Base-by-base conservation (phyloP, 1,284 basidiomycete genomes). In the Sporisorium exsertum region DNA sequence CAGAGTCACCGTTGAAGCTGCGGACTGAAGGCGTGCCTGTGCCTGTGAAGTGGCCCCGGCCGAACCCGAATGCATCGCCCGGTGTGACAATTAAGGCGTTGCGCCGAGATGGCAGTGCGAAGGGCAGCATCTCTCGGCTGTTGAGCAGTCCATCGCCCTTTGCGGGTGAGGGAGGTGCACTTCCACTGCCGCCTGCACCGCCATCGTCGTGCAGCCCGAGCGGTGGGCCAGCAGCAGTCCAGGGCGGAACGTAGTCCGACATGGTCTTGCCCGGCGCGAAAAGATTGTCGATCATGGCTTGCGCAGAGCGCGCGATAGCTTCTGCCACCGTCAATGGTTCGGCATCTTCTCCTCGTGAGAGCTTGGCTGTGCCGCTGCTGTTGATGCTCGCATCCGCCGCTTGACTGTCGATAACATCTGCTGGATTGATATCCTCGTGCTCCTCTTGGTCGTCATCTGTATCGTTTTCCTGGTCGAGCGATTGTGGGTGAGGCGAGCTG, bases 51-150 rank as follows among this genome's bases (percentile, higher is more conserved):
- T 83, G 81, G 2, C 81, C 81, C 4, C 80, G 42, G 3, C 81
- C 81, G 37, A 83, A 80, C 4, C 80, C 80, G 46, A 83, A 81
- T n/a, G 94, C 70, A 90, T 78, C 84, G 71, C 69, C 80, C 40
- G 60, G 85, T 68, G 59, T 78, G 40, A 93, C 94, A 20, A 92
- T 90, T 15, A 97, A 88, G 82, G 92, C 89, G 27, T 89, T 89
- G 32, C 92, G 91, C 78, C 93, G 90, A 4, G 90, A 90, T 4
- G 95, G 95, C 51, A 97, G 89, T 18, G 91, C 88, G 55, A 97
- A 89, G 0, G 94, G 94, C 15, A 98, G 89, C 94, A 97, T 97
- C 85, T 93, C 90, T 66, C 94, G 89, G 24, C 93, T 94, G 85
- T 97, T 94, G 64, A 97, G 87, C 59, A 69, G 22, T 2, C 67